Evolutionary conservation across 345 rosid species (phyloP), one percentile per base, ranked within the genome.

Genomic region (Melaleuca alternifolia): DNA sequence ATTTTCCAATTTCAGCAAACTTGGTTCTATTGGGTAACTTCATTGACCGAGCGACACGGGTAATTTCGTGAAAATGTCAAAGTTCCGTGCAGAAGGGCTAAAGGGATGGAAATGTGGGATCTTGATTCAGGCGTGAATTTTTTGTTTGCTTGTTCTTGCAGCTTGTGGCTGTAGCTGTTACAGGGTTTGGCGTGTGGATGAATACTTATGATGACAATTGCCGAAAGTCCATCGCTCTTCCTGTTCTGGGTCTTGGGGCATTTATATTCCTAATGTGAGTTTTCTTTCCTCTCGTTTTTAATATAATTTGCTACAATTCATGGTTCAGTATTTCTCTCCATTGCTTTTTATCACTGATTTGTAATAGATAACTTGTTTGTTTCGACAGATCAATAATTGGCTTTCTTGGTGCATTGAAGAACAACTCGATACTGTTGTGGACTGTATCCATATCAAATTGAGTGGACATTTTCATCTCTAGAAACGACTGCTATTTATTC

Each of bases 121-220:
- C 81, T 18, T 71, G 81, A 37, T 71, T 71, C 48, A 11, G 51
- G 37, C 59, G 53, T 91, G 51, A 83, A 24, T 81, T 41, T 8
- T 88, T 30, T 76, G 11, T 54, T 20, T 59, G 16, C 82, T 89
- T 83, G 83, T 89, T 71, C 26, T 83, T 90, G 94, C 92, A 97
- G 99, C 92, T 97, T 81, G 87, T 96, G 91, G 96, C 98, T 51
- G 89, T 94, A 85, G 93, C 92, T 88, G 92, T 97, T 53, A 87
- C 95, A 62, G 91, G 94, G 59, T 96, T 93, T 87, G 99, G 98
- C 84, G 96, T 96, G 84, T 97, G 98, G 99, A 94, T 97, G 98
- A 95, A 98, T 93, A 92, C 96, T 86, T 98, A 95, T 87, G 92
- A 94, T 65, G 99, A 97, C 89, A 92, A 92, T 84, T 97, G 99